Evolutionary conservation across 2,329 filamentous ascomycete genomes (phyloP).

Genomic region (Penicillium nordicum): DNA sequence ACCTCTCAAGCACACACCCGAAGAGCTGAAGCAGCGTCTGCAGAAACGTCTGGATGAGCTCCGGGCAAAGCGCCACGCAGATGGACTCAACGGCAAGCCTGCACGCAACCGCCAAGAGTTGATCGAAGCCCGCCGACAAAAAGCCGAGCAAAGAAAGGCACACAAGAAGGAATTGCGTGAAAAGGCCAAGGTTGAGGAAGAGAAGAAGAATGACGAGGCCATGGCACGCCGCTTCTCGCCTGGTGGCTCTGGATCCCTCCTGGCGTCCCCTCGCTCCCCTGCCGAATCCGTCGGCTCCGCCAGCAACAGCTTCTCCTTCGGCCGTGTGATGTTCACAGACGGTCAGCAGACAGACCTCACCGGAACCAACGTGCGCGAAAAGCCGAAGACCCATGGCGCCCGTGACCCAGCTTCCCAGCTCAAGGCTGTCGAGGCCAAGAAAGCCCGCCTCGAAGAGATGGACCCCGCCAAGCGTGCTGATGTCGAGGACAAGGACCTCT

Average conservation of each 20-base stretch:
- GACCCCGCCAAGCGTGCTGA: slow-evolving; percentile 78
- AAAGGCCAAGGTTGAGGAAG: slow-evolving; percentile 76
- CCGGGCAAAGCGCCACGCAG: slow-evolving; percentile 80
- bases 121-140: slow-evolving; percentile 81
- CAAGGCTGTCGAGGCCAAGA: slow-evolving; percentile 80
- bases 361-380: slow-evolving; percentile 59
- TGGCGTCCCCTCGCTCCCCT: slow-evolving; percentile 54
- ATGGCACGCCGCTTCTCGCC: slow-evolving; percentile 55
- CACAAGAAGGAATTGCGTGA: slow-evolving; percentile 83
- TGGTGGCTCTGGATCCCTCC: slow-evolving; percentile 57
- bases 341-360: slow-evolving; percentile 75
- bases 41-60: slow-evolving; percentile 80
- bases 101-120: slow-evolving; percentile 86
- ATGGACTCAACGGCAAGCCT: slow-evolving; percentile 74
- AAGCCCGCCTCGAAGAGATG: slow-evolving; percentile 70
- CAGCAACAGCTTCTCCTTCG: slow-evolving; percentile 77
- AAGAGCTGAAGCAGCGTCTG: slow-evolving; percentile 72
- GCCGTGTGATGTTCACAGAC: slow-evolving; percentile 85
- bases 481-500: slow-evolving; percentile 88
- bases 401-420: slow-evolving; percentile 82
- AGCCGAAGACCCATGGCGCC: slow-evolving; percentile 74
- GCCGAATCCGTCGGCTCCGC: slow-evolving; percentile 37
- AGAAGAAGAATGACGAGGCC: slow-evolving; percentile 56
- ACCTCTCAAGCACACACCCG: slow-evolving; percentile 65
- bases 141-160: slow-evolving; percentile 79